Base-by-base conservation (phyloP, 2,329 filamentous ascomycete species). In the Cytospora piceicola region DNA sequence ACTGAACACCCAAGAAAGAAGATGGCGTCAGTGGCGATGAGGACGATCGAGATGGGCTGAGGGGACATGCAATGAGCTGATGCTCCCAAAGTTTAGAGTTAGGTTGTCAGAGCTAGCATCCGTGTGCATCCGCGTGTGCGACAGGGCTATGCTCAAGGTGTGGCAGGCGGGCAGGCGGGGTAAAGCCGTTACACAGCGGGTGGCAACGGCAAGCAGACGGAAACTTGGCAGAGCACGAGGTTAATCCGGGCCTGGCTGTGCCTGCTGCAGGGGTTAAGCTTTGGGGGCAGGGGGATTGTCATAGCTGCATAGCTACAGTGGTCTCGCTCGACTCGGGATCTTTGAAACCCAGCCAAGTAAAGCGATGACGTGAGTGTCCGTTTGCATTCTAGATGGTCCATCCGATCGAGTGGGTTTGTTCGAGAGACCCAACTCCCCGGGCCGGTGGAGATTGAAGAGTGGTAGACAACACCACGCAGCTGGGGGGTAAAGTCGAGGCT, bases 31-130 rank as follows among this genome's bases (percentile, higher is more conserved):
- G 56, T 17, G 36, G 39, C 53, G 20, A 51, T 27, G 27, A 24
- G 27, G 32, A 55, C n/a, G 60, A 62, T 62, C 60, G 60, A 62
- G 60, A 62, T 62, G 36, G 22, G 46, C n/a, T n/a, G n/a, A n/a
- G n/a, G n/a, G n/a, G n/a, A 4, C 15, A 12, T 34, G 60, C 53
- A 36, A 56, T 51, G 53, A 57, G 53, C 39, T 22, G 32, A 49
- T 51, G 55, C 9, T 12, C 27, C 53, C 32, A 22, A 53, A 17
- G 53, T 32, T 32, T 56, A 49, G 39, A 30, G 60, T 32, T 57
- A 29, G 27, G n/a, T n/a, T n/a, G n/a, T 36, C 27, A 36, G 36
- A 30, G 34, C n/a, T 17, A n/a, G n/a, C n/a, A n/a, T n/a, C n/a
- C n/a, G n/a, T n/a, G n/a, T n/a, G n/a, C n/a, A n/a, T n/a, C n/a